These are phyloP conservation scores for Tetradesmus obliquus DNA, from an alignment of 139 green algal genomes.

Conservation along the genomic window DNA sequence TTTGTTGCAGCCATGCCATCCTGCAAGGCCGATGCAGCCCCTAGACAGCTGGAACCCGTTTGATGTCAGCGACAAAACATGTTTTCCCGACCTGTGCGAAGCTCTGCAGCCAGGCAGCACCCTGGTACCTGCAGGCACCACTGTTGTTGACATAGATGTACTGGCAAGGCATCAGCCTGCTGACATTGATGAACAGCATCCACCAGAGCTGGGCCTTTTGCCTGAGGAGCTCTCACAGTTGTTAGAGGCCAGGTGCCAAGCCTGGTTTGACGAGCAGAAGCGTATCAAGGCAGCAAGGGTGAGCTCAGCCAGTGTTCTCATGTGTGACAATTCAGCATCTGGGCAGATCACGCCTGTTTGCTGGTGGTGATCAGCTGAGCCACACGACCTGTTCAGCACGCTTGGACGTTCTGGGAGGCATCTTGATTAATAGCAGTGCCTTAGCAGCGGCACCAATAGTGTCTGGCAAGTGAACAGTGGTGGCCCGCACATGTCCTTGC, in stretches of 20 bases:
- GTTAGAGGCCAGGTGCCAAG: conserved; percentile 36
- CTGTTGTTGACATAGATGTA: conserved; percentile 43
- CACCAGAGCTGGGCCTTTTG: conserved; percentile 12
- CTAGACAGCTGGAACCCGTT: conserved; percentile 42
- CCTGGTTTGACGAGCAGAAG: conserved; percentile 41
- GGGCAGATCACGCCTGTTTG: neutral
- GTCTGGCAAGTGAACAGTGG: neutral
- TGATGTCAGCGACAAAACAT: conserved; percentile 19
- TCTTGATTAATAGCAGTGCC: neutral
- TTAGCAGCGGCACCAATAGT: neutral
- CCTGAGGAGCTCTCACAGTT: neutral
- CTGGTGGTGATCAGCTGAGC: neutral
- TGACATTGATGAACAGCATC: neutral
- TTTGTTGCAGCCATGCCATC: neutral
- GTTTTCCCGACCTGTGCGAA: conserved; percentile 28
- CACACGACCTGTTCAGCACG: neutral
- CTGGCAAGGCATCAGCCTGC: neutral
- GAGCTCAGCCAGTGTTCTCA: neutral
- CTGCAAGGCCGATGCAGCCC: neutral
- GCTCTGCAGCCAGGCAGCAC: neutral
- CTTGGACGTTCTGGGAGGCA: neutral
- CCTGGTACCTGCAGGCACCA: neutral
- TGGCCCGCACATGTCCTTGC: neutral
- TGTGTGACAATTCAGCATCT: neutral
- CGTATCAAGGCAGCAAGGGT: conserved; percentile 27